phyloP scores from a whole-genome alignment of 345 rosid species.

The Reutealis trisperma region DNA sequence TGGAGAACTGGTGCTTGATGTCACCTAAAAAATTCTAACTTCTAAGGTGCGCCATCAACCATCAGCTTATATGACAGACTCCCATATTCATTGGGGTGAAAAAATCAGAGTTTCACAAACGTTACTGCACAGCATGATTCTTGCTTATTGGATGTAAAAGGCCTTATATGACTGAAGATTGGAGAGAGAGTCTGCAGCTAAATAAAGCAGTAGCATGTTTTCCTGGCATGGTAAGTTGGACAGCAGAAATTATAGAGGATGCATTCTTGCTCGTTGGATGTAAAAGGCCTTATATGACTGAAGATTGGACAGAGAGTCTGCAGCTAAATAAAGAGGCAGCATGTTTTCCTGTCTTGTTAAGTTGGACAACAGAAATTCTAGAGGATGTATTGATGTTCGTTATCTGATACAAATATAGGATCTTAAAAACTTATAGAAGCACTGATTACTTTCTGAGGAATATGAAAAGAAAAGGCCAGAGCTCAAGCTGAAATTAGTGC shows the following conservation, averaged over 20 bases:
- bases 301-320: background rate
- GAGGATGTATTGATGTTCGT: slow-evolving; percentile 10
- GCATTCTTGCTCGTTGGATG: background rate
- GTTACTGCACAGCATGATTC: background rate
- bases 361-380: background rate
- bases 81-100: background rate
- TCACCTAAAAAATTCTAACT: background rate
- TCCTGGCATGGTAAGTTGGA: slow-evolving; percentile 1
- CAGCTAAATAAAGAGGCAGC: background rate
- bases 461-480: background rate
- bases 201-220: background rate
- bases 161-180: background rate
- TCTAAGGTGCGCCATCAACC: background rate
- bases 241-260: too few relatives aligned
- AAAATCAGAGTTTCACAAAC: background rate
- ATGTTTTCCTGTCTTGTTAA: background rate
- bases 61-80: background rate
- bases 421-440: background rate
- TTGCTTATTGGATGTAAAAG: background rate
- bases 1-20: background rate
- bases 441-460: slow-evolving; percentile 1
- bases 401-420: slow-evolving; percentile 13
- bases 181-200: background rate
- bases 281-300: background rate
- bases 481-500: slow-evolving; percentile 38